Conservation (phyloP, 1,139 yeast genomes). For the Candida pseudocylindracea region DNA sequence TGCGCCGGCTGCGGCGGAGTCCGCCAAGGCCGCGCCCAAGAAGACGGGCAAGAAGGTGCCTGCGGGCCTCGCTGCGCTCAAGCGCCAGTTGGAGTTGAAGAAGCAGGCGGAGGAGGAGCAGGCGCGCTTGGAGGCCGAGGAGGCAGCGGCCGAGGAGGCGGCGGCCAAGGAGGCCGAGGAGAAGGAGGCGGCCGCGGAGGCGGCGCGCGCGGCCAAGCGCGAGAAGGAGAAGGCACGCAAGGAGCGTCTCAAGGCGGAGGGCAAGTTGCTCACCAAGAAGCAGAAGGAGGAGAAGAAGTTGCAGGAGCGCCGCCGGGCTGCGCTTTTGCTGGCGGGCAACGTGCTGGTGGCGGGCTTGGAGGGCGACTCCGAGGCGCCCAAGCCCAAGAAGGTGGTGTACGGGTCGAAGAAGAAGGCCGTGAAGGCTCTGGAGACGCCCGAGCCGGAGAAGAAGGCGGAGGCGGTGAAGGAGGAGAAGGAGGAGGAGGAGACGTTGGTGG, state of each 20-base stretch:
- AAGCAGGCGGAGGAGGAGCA: conserved; percentile 66
- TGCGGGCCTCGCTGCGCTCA: conserved; percentile 64
- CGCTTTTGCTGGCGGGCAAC: conserved; percentile 54
- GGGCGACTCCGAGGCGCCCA: conserved; percentile 9
- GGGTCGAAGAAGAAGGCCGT: conserved; percentile 6
- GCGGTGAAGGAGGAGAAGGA: conserved; percentile 1
- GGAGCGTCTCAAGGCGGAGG: conserved; percentile 79
- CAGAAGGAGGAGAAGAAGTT: conserved; percentile 84
- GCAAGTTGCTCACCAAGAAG: conserved; percentile 73
- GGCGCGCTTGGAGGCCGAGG: conserved; percentile 42
- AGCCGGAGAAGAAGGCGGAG: conserved; percentile 1
- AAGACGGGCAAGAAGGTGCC: conserved; percentile 49
- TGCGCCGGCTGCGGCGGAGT: conserved; percentile 12
- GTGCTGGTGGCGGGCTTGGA: conserved; percentile 57
- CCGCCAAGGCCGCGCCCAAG: conserved; percentile 12
- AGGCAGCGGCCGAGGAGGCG: conserved; percentile 38
- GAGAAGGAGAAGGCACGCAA: conserved; percentile 67
- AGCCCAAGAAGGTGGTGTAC: neutral
- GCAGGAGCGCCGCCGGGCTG: conserved; percentile 79
- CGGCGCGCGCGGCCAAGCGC: conserved; percentile 48
- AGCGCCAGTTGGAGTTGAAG: conserved; percentile 67
- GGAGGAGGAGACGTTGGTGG: conserved; percentile 1
- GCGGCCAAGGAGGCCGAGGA: conserved; percentile 38
- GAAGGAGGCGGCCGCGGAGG: conserved; percentile 48
- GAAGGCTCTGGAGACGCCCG: conserved; percentile 7